These are phyloP conservation scores for Niebla homalea DNA, from an alignment of 495 filamentous ascomycete genomes.

Conservation along the genomic window DNA sequence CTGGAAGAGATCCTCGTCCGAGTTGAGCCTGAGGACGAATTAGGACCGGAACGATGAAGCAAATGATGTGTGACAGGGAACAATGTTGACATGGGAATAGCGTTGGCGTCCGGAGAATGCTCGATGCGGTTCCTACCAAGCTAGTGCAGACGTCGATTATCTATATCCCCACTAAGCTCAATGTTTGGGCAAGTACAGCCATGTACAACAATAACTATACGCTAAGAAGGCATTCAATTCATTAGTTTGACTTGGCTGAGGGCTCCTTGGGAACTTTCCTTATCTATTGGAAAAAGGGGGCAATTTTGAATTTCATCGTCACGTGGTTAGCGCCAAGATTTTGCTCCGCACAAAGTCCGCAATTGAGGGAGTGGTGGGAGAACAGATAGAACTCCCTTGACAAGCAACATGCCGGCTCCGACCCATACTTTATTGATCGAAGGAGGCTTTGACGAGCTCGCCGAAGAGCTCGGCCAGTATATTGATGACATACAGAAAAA, in stretches of 20 bases:
- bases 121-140: too few relatives aligned
- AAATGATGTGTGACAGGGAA: neutral
- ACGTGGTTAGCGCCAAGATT: constrained; percentile 1
- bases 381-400: neutral
- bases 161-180: too few relatives aligned
- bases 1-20: constrained; percentile 90
- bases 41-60: constrained; percentile 12
- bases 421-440: constrained; percentile 69
- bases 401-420: constrained; percentile 36
- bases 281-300: too few relatives aligned
- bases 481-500: constrained; percentile 50
- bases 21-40: constrained; percentile 73
- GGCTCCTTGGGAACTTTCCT: too few relatives aligned
- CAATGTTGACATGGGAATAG: neutral
- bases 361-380: neutral
- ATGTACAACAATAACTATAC: too few relatives aligned
- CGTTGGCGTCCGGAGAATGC: neutral
- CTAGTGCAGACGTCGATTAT: too few relatives aligned
- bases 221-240: too few relatives aligned
- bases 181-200: too few relatives aligned
- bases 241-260: too few relatives aligned
- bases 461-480: constrained; percentile 77
- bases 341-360: constrained; percentile 9
- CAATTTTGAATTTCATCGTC: too few relatives aligned
- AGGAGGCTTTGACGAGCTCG: constrained; percentile 76